Base-by-base conservation (phyloP, 441 rosid species). In the Lepidium campestre region DNA sequence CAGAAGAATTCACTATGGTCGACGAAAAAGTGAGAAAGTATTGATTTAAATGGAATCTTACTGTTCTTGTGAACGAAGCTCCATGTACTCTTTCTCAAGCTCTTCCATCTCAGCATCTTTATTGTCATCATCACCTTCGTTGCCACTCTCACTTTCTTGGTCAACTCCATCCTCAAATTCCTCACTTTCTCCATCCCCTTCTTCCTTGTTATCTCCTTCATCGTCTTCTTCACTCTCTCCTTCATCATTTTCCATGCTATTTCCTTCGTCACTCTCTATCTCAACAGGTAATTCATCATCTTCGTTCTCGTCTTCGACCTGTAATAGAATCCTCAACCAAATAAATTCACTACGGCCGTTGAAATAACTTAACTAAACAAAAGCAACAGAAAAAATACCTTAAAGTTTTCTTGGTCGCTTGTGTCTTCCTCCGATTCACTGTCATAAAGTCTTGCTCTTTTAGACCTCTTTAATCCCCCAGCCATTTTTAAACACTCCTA, bases 81-180 rank as follows among this genome's bases (percentile, higher is more conserved):
- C 83, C 77, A 55, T 74, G 40, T 83, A 87, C 75, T 89, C 96
- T 75, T 87, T 93, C 73, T 90, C 91, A 49, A 90, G 97, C 65
- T 90, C 91, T 70, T 85, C 89, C 89, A 90, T 85, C 79, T 87
- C 90, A 23, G 75, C 91, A 79, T 79, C 78, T 46, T 73, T 77
- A 46, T 70, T 49, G 20, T 39, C 57, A 53, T 39, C 74, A 40
- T 57, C 37, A 35, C 55, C 68, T 25, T 61, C 78, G 15, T 71
- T 79, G 2, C 56, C 82, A 17, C 70, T 81, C 5, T 75, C 83
- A 47, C 57, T 79, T 0, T 57, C 77, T 0, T 66, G 76, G 2
- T 63, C 86, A 41, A 45, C 75, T 2, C 56, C 77, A 18, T 39
- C 76, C 27, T 65, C 74, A 20, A 68, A 70, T 22, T 71, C 80